Base-by-base conservation (phyloP, 805 yeast species). In the Candida khao-thaluensis region DNA sequence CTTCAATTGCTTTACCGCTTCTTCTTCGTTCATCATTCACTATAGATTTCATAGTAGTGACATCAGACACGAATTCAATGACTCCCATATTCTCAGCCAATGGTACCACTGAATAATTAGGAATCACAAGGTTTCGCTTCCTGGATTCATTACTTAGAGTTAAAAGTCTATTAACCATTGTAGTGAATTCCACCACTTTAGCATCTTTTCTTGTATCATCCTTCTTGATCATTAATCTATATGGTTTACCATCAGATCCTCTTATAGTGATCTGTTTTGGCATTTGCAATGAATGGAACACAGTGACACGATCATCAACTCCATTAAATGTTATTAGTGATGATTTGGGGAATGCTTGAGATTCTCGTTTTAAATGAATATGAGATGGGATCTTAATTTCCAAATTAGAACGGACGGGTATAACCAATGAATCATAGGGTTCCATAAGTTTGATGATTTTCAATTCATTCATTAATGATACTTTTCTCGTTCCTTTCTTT, bases 171-270 rank as follows among this genome's bases (percentile, higher is more conserved):
- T 90, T 90, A 59, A 93, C 79, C 60, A 89, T 83, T 1, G 87
- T 79, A 0, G 97, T 87, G 51, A 93, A 83, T 51, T 95, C 93
- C n/a, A 85, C 85, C 37, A 91, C 77, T 51, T 95, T 85, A 3
- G 96, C 93, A 66, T 95, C 99, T 54, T 95, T 95, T 47, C 98
- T 68, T 14, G 95, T 81, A 64, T 93, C 99, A 60, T 93, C 99
- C 45, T 80, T 76, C 55, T 93, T 93, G 51, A 95, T 82, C 64
- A 93, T 72, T 11, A 93, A 71, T 14, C 82, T 75, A 56, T 90
- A 90, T 1, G 66, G 59, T n/a, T 64, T 62, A 7, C 91, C 90
- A 60, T 91, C 86, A 2, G 86, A 78, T 0, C 98, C 99, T 27
- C 77, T 60, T 2, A 91, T 65, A 10, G 77, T 77, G 7, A 93